Base-by-base conservation (phyloP, 23 red algal genomes). In the Cyanidiococcus yangmingshanensis region DNA sequence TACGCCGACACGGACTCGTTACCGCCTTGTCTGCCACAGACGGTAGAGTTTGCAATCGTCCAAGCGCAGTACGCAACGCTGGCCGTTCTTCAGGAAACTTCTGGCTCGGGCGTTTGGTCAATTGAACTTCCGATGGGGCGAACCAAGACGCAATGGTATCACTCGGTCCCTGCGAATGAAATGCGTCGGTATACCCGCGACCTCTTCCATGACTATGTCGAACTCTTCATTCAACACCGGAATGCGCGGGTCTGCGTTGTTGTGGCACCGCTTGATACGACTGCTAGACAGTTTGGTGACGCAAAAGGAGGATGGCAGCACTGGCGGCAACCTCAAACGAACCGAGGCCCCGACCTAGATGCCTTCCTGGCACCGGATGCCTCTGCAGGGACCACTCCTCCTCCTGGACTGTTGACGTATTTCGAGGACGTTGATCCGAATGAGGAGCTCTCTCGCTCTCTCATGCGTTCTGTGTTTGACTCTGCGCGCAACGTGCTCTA, bases 51-150 rank as follows among this genome's bases (percentile, higher is more conserved):
- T 7, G 7, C 63, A 3, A 35, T 71, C n/a, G 16, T 71, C 16
- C 63, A 71, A 29, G 63, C 63, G 63, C 63, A 71, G 63, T 71
- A 71, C 27, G 63, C 63, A 7, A 71, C 63, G n/a, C n/a, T 71
- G 63, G 3, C 15, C 63, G 63, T 35, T 7, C 27, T 71, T 12
- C 63, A 29, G 16, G 7, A 35, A 7, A 7, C 32, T 7, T 21
- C 45, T 21, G 45, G 21, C 45, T 54, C 12, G 45, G 45, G 45
- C 12, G 45, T 54, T 21, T 54, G 45, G 45, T 71, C 63, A 2
- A 35, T 71, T 7, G 63, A 71, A 29, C 32, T 71, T 12, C 63
- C 63, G 3, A 71, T 71, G 63, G 63, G 63, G n/a, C 63, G 63
- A 12, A 71, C 63, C 63, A 35, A 35, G 7, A 30, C 3, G 12